phyloP scores from a whole-genome alignment of 176 grass and related monocot species.

The Carex myosuroides region DNA sequence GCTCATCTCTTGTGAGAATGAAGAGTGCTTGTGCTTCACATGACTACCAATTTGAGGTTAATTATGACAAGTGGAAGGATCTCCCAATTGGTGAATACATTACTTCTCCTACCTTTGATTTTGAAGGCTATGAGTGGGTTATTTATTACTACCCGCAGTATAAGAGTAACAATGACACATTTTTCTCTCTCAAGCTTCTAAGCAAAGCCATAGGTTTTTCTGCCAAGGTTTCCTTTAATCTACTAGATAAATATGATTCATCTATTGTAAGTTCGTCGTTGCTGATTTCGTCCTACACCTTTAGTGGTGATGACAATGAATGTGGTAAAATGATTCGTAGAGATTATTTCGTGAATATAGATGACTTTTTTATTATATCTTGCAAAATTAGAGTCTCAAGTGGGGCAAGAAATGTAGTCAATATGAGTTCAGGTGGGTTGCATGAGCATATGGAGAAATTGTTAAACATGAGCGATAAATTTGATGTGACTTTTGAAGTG shows the following conservation, averaged over 20 bases:
- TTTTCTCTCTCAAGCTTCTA: no score
- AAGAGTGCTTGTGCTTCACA: background rate
- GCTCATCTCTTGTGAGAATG: background rate
- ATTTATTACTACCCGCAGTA: background rate
- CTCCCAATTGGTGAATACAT: background rate
- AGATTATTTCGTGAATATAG: background rate
- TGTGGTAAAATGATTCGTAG: background rate
- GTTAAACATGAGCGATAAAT: background rate
- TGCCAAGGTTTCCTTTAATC: background rate
- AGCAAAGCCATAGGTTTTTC: no score
- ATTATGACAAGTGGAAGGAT: background rate
- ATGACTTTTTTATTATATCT: background rate
- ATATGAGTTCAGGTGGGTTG: background rate
- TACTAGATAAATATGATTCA: background rate
- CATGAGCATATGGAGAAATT: background rate
- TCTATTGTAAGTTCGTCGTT: background rate
- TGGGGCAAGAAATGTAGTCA: background rate
- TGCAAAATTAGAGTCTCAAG: background rate
- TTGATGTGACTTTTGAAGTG: background rate
- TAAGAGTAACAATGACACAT: no score
- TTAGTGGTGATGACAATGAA: background rate
- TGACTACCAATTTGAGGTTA: background rate
- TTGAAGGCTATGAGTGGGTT: background rate
- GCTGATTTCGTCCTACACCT: background rate
- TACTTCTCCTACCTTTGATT: background rate